Conservation (phyloP, 306 rosid species). For the Glycine tomentella region DNA sequence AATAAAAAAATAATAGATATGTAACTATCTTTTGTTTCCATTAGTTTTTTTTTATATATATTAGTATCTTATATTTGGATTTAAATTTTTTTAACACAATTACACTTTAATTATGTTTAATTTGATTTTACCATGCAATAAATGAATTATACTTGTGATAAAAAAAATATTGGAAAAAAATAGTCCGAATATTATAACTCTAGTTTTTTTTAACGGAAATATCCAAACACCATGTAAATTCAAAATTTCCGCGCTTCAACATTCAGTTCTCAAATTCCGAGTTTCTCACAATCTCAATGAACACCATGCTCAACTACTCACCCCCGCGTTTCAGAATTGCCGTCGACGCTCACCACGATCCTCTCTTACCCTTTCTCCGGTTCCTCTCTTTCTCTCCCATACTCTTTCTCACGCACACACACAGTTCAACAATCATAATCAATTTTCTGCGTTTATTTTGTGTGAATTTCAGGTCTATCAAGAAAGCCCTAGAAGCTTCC, state of each 20-base stretch:
- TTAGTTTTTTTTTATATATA: too few relatives aligned
- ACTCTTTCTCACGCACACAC: background rate
- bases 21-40: too few relatives aligned
- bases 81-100: too few relatives aligned
- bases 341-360: conserved; percentile 51
- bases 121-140: too few relatives aligned
- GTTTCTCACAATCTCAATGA: conserved; percentile 16
- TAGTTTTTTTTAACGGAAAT: too few relatives aligned
- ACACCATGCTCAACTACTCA: conserved; percentile 15
- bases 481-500: conserved; percentile 58
- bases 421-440: background rate
- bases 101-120: too few relatives aligned
- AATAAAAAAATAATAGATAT: too few relatives aligned
- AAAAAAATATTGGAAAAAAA: too few relatives aligned
- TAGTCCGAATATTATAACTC: too few relatives aligned
- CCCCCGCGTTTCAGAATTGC: background rate
- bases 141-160: too few relatives aligned
- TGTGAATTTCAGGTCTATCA: conserved; percentile 61
- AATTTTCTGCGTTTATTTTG: background rate
- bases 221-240: conserved; percentile 2
- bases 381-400: conserved; percentile 42
- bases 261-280: too few relatives aligned
- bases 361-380: conserved; percentile 74
- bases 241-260: conserved; percentile 44
- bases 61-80: too few relatives aligned